Evolutionary conservation across 176 grass and related monocot genomes (phyloP).

Genomic region (Carex parvula): DNA sequence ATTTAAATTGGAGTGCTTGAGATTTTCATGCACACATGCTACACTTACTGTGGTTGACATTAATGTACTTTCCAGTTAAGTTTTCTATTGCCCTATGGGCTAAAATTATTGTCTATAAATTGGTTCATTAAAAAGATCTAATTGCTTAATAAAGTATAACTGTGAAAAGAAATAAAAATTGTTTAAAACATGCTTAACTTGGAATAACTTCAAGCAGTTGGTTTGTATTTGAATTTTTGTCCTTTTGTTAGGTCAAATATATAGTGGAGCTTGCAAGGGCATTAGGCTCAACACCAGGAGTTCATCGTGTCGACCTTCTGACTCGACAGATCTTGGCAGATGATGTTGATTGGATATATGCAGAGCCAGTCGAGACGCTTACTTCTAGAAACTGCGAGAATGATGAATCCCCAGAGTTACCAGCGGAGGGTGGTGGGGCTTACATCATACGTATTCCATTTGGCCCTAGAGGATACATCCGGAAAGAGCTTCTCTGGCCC

Average conservation of each 20-base stretch:
- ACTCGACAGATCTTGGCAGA: slow-evolving; percentile 60
- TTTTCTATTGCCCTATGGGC: neutral
- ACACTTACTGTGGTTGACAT: slow-evolving; percentile 2
- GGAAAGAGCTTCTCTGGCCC: slow-evolving; percentile 78
- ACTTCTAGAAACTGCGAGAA: slow-evolving; percentile 44
- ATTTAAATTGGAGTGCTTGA: neutral
- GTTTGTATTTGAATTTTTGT: neutral
- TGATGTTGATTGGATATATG: slow-evolving; percentile 77
- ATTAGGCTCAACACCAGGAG: slow-evolving; percentile 65
- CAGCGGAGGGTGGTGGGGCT: slow-evolving; percentile 64
- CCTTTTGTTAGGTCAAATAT: slow-evolving; percentile 64
- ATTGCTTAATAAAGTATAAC: neutral
- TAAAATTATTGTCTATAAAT: neutral
- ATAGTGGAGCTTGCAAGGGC: slow-evolving; percentile 80
- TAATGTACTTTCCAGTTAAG: neutral
- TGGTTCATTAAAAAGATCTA: neutral
- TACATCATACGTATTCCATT: slow-evolving; percentile 90
- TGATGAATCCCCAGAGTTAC: slow-evolving; percentile 30
- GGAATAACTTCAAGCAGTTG: neutral
- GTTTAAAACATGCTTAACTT: slow-evolving; percentile 11
- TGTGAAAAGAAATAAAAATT: slow-evolving; percentile 7
- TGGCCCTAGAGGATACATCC: slow-evolving; percentile 70
- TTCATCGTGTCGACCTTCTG: slow-evolving; percentile 71
- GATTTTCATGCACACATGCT: neutral
- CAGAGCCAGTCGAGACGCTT: slow-evolving; percentile 74